phyloP scores from a whole-genome alignment of 2,329 filamentous ascomycete genomes.

The Cladosporium sp. region DNA sequence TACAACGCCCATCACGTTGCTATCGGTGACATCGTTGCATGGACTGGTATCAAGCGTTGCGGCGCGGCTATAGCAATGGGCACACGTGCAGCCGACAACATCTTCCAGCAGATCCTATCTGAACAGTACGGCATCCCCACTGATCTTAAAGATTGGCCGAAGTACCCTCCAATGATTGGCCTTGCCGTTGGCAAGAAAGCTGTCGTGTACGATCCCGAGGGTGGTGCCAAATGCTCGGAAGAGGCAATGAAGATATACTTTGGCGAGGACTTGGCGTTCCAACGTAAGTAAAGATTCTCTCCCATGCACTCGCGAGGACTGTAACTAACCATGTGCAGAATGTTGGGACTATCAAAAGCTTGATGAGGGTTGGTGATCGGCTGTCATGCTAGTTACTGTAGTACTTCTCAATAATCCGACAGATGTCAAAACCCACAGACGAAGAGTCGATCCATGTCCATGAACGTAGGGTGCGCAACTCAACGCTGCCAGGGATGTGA shows the following conservation, averaged over 20 bases:
- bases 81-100: constrained; percentile 64
- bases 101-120: constrained; percentile 61
- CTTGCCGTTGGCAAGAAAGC: constrained; percentile 70
- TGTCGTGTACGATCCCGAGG: constrained; percentile 60
- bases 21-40: constrained; percentile 67
- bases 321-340: not conserved
- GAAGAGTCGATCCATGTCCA: too few species aligned
- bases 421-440: not conserved
- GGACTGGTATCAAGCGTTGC: constrained; percentile 79
- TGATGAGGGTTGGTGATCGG: constrained; percentile 13
- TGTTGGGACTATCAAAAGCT: constrained; percentile 18
- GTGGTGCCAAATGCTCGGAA: constrained; percentile 60
- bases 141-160: constrained; percentile 40
- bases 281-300: not conserved
- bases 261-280: constrained; percentile 60
- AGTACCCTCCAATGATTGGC: constrained; percentile 65
- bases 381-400: not conserved
- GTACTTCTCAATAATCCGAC: not conserved
- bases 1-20: constrained; percentile 66
- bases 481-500: not conserved
- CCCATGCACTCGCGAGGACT: not conserved
- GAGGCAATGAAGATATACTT: constrained; percentile 66
- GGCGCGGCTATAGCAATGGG: constrained; percentile 75
- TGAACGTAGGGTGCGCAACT: too few species aligned
- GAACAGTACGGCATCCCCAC: constrained; percentile 34